Conservation (phyloP, 2,329 filamentous ascomycete species). For the Cladosporium halotolerans region DNA sequence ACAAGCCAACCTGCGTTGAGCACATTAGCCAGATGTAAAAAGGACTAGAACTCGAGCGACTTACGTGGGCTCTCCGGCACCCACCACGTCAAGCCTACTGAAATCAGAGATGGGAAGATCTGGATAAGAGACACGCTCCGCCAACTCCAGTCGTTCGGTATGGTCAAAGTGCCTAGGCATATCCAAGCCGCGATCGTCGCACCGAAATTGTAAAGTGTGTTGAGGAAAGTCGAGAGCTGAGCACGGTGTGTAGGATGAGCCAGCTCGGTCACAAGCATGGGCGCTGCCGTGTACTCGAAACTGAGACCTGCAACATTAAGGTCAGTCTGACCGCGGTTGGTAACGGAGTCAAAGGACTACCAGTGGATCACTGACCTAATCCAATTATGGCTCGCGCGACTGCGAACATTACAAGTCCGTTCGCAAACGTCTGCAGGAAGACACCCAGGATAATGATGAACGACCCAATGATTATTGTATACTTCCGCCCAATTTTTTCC, state of each 20-base stretch:
- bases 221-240: conserved; percentile 39
- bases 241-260: conserved; percentile 42
- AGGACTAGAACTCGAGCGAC: neutral
- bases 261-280: conserved; percentile 28
- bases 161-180: conserved; percentile 38
- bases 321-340: no score
- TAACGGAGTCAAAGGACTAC: neutral
- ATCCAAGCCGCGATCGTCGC: conserved; percentile 40
- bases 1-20: conserved; percentile 45
- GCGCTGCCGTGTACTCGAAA: conserved; percentile 31
- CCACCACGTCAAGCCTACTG: conserved; percentile 41
- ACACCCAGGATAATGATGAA: conserved; percentile 39
- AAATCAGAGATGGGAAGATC: conserved; percentile 38
- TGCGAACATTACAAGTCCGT: conserved; percentile 38
- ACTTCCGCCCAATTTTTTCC: conserved; percentile 40
- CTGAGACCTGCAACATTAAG: neutral
- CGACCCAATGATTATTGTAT: conserved; percentile 40
- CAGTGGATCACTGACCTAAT: conserved; percentile 16
- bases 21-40: neutral
- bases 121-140: conserved; percentile 48
- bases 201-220: conserved; percentile 38
- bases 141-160: conserved; percentile 43
- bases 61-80: conserved; percentile 46
- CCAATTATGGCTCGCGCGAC: conserved; percentile 30
- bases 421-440: conserved; percentile 33